Evolutionary conservation across 306 rosid genomes (phyloP), one percentile per base, ranked within the genome.

Genomic region (Benincasa hispida): DNA sequence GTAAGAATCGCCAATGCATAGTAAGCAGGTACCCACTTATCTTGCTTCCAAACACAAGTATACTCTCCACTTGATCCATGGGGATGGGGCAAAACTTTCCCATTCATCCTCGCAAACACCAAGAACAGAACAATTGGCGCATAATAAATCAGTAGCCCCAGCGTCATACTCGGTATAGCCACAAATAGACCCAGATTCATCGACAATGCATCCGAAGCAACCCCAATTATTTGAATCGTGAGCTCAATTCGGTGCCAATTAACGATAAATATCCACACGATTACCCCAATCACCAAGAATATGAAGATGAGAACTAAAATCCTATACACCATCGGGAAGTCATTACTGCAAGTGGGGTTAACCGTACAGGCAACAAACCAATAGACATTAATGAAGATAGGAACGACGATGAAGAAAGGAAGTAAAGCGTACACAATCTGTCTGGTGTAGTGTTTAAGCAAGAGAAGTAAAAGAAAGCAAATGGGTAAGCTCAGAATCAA

Each of bases 311-410:
- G 76, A 1, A 92, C 86, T 19, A 94, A 15, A 76, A 91, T 87
- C 25, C 97, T 77, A 17, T 90, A 94, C 8, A 50, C 86, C 68
- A 91, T 60, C 1, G 97, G 97, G n/a, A 94, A 88, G 1, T 83
- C 76, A 0, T 85, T 77, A 70, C 87, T 87, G 61, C 98, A 94
- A 11, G 83, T 17, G 12, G 90, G 76, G 83, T 87, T 79, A 8
- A 94, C 8, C 1, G 95, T 85, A 80, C 98, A 94, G 25, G 90
- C 96, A 9, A 94, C 96, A 73, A 94, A 94, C 98, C 97, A 94
- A 28, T 90, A 94, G 3, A 91, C 93, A 72, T 94, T 82, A 67
- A 91, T 79, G 73, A 94, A 91, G 39, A 94, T 79, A 3, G 98
- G 98, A 50, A 91, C 57, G 6, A 80, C 7, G 6, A 94, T 60